Evolutionary conservation across 2,329 filamentous ascomycete species (phyloP), one percentile per base, ranked within the genome.

Genomic region (Aureobasidium sp.): DNA sequence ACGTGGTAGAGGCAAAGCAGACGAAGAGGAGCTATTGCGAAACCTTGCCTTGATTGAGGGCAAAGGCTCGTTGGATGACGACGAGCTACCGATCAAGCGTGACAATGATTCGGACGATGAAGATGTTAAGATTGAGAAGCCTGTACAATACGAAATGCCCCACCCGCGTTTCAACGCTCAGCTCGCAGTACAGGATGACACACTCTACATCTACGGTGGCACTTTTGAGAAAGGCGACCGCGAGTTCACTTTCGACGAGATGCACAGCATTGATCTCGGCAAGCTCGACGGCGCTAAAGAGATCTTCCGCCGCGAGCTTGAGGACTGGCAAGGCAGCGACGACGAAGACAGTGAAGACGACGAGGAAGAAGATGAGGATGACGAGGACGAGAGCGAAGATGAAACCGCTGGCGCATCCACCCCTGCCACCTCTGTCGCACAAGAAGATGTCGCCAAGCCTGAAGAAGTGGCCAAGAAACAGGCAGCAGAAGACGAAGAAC

Each of bases 221-320:
- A 98, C 91, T 0, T 96, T 86, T 63, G 93, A 98, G 66, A 93
- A 95, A 66, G 91, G 88, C 16, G 93, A 98, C 63, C 80, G 88
- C 19, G 93, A 98, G 68, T 95, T 87, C 63, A 97, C 90, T 0
- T 95, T 97, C 68, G 90, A 96, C 61, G 93, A 98, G 63, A 76
- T 98, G 69, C 94, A 94, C 70, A 85, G 89, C 2, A 83, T 97
- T 56, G 90, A 98, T 63, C 76, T 98, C n/a, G 90, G 86, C 56
- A 96, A 95, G 69, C 77, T 98, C 56, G 90, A 97, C 61, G 93
- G 93, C 3, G 91, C 93, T 59, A 91, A 90, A 66, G 86, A 96
- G 70, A 80, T 97, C 42, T 97, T 91, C 73, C 87, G 78, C 66
- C 79, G 88, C 50, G 86, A 94, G 61, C 83, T 90, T 60, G 81